Evolutionary conservation across 108 stramenopile genomes (phyloP).

Genomic region (Cyclotella atomus): DNA sequence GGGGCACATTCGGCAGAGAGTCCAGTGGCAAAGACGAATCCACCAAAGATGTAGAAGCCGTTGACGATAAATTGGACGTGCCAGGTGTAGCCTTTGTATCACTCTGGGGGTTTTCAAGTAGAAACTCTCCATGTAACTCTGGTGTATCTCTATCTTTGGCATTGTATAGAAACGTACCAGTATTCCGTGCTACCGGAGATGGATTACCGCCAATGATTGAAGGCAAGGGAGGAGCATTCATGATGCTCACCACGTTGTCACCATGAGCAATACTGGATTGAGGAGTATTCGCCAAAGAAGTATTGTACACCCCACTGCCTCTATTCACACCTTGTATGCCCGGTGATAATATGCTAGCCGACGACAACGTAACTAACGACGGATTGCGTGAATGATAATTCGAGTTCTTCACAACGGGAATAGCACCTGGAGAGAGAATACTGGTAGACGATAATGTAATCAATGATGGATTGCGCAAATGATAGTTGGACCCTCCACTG

Average conservation of each 20-base stretch:
- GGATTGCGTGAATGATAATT: conserved; percentile 1
- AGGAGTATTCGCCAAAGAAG: conserved; percentile 18
- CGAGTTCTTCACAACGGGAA: too few relatives aligned
- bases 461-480: conserved; percentile 35
- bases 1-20: conserved; percentile 13
- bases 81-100: conserved; percentile 1
- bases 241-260: neutral
- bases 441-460: conserved; percentile 21
- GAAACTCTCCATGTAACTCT: neutral
- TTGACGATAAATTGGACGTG: conserved; percentile 35
- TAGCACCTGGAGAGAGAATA: conserved; percentile 7
- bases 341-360: conserved; percentile 7
- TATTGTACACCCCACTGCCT: conserved; percentile 4
- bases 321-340: neutral
- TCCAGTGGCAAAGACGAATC: neutral
- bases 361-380: conserved; percentile 22
- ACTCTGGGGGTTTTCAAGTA: conserved; percentile 3
- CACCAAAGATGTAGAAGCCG: conserved; percentile 21
- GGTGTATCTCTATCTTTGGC: neutral
- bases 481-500: conserved; percentile 8
- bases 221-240: conserved; percentile 10
- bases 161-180: neutral
- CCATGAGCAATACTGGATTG: neutral
- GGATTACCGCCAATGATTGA: conserved; percentile 13
- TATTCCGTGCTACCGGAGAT: neutral